A percentile compares a stretch with the other conserved stretches of the same genome.
Evolutionary conservation across 2,329 filamentous ascomycete genomes (phyloP).

Genomic region (Arthroderma sp.): DNA sequence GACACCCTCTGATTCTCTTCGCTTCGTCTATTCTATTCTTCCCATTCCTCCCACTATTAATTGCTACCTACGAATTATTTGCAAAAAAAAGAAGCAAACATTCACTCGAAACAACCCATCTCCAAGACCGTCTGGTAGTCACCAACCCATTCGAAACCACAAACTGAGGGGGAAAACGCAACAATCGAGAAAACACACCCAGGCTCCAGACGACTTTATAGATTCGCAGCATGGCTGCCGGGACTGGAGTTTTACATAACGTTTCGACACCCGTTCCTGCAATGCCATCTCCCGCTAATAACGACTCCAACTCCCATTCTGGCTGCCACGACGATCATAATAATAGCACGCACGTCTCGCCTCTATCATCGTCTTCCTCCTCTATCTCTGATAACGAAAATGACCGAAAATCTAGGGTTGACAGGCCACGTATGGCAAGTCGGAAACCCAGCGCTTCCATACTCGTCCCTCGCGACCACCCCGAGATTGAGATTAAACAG

Average conservation of each 20-base stretch:
- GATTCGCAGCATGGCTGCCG: conserved; percentile 22
- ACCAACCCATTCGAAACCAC: too few species aligned
- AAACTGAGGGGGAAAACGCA: neutral
- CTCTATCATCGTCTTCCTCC: conserved; percentile 32
- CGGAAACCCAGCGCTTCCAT: conserved; percentile 72
- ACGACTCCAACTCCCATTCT: conserved; percentile 17
- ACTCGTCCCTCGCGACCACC: conserved; percentile 65
- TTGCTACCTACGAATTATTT: neutral
- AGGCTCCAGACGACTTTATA: conserved; percentile 2
- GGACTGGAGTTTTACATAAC: conserved; percentile 20
- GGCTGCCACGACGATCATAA: neutral
- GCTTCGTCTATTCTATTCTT: neutral
- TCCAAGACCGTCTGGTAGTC: too few species aligned
- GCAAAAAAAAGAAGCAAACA: too few species aligned
- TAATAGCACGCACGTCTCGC: conserved; percentile 25
- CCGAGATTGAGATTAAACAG: conserved; percentile 57
- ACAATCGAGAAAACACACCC: too few species aligned
- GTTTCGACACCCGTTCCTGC: conserved; percentile 26
- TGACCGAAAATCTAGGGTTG: conserved; percentile 31
- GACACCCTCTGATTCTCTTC: neutral
- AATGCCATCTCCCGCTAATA: conserved; percentile 23
- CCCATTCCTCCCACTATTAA: neutral
- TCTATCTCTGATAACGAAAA: conserved; percentile 36
- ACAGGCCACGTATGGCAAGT: conserved; percentile 55
- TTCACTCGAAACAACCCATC: too few species aligned